Evolutionary conservation across 1,284 basidiomycete genomes (phyloP), one percentile per base, ranked within the genome.

Genomic region (Grifola frondosa): DNA sequence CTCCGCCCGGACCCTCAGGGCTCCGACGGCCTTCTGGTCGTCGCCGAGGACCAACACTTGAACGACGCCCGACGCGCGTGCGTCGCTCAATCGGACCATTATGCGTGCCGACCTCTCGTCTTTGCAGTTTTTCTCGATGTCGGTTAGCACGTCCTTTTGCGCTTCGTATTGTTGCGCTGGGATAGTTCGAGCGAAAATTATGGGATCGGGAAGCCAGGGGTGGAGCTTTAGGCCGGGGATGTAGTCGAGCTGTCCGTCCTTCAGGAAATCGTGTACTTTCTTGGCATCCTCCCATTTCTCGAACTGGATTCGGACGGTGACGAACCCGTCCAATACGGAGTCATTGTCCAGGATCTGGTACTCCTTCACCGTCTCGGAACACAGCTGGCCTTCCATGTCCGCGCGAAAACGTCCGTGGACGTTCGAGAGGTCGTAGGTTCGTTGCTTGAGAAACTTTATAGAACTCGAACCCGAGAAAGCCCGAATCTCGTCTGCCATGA

Each of bases 1-100:
- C 57, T 81, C 79, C 0, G 78, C 74, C 37, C 77, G 63, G n/a
- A 81, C 79, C 57, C 81, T 82, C 43, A 81, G 51, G 5, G 71
- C 65, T 2, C 80, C 80, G 2, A 74, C 67, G 1, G 69, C 68
- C 49, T 75, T 71, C 59, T 74, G 74, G 67, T 34, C 65, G 26
- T 42, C 76, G 52, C 38, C 69, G 43, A 50, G 52, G 12, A 69
- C n/a, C n/a, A n/a, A n/a, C n/a, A n/a, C n/a, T n/a, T n/a, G n/a
- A 11, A 25, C 40, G 17, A 22, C 23, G 17, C 40, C 40, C 30
- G 20, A 23, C 21, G 35, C 45, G 16, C 41, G 60, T n/a, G n/a
- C n/a, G n/a, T n/a, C n/a, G n/a, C n/a, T n/a, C n/a, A n/a, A n/a
- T n/a, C n/a, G n/a, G n/a, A n/a, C n/a, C n/a, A n/a, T n/a, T 31